Percentiles rank a stretch among this genome's conserved stretches.
phyloP scores from a whole-genome alignment of 192 early-diverging fungal species.

The Coemansia asiatica region DNA sequence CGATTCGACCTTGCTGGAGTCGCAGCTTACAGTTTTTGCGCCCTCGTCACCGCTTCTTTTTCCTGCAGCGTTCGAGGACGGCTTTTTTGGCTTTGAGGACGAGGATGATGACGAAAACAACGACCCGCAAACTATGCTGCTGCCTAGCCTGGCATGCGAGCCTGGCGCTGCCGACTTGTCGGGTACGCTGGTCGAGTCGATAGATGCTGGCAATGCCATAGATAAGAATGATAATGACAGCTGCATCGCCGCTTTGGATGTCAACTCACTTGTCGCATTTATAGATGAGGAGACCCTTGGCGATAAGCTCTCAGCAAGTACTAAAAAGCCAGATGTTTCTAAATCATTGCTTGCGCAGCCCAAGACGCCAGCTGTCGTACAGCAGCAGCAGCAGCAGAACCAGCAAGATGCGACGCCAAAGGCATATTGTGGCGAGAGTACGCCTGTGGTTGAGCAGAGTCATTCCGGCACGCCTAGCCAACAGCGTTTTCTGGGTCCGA shows the following conservation, averaged over 20 bases:
- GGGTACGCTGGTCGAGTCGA: neutral
- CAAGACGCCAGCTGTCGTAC: neutral
- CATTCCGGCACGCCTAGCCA: neutral
- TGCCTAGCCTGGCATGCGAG: neutral
- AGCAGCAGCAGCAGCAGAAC: too few relatives aligned
- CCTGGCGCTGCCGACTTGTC: neutral
- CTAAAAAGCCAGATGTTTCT: too few relatives aligned
- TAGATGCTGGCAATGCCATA: neutral
- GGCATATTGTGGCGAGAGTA: neutral
- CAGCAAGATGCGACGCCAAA: neutral
- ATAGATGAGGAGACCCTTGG: neutral
- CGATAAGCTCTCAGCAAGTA: neutral
- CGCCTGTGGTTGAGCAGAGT: neutral
- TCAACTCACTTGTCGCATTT: neutral
- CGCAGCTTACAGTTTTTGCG: constrained; percentile 41
- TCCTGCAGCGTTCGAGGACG: constrained; percentile 5
- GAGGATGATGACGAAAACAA: neutral
- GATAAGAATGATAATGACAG: neutral
- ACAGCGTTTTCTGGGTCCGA: neutral
- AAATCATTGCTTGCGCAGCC: neutral
- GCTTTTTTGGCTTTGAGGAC: constrained; percentile 3
- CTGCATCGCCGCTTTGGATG: neutral
- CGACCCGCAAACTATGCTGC: neutral
- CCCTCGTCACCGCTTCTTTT: constrained; percentile 35
- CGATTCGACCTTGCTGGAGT: constrained; percentile 34